These are phyloP conservation scores for Tulasnella calospora DNA, from an alignment of 768 basidiomycete genomes.

Conservation along the genomic window DNA sequence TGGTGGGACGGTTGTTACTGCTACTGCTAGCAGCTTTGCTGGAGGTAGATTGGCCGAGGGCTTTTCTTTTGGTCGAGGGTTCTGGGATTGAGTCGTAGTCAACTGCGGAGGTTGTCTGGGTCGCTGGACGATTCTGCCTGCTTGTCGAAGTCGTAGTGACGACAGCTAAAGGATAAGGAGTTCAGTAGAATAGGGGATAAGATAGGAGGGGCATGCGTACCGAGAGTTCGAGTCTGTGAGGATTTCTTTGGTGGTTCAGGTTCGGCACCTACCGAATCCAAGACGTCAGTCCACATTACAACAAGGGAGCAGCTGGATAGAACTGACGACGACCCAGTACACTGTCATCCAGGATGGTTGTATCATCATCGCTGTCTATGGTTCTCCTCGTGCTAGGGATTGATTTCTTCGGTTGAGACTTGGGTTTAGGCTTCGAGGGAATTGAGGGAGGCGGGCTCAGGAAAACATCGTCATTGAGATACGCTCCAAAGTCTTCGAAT, in stretches of 20 bases:
- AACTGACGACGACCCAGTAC: background rate
- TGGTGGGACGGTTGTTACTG: background rate
- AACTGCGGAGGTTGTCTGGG: background rate
- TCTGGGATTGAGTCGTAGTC: slow-evolving; percentile 25
- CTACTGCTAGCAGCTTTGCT: background rate
- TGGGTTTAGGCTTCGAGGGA: slow-evolving; percentile 10
- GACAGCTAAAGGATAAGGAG: background rate
- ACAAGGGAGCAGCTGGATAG: background rate
- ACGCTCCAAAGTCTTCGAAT: slow-evolving; percentile 28
- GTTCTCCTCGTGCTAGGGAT: background rate
- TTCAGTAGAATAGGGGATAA: background rate
- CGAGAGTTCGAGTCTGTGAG: background rate
- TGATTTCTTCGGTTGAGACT: background rate
- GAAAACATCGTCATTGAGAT: slow-evolving; percentile 20
- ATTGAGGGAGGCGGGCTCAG: slow-evolving; percentile 16
- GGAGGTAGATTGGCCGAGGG: background rate
- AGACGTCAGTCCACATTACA: slow-evolving; percentile 5
- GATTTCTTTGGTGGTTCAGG: background rate
- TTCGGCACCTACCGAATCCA: background rate
- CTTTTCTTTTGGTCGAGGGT: background rate
- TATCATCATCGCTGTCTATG: background rate
- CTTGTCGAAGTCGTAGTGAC: background rate
- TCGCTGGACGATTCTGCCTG: background rate
- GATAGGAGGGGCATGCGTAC: background rate
- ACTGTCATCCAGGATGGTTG: background rate